Evolutionary conservation across 2,329 filamentous ascomycete genomes (phyloP).

Genomic region (Ceratocystis diversiconidia): DNA sequence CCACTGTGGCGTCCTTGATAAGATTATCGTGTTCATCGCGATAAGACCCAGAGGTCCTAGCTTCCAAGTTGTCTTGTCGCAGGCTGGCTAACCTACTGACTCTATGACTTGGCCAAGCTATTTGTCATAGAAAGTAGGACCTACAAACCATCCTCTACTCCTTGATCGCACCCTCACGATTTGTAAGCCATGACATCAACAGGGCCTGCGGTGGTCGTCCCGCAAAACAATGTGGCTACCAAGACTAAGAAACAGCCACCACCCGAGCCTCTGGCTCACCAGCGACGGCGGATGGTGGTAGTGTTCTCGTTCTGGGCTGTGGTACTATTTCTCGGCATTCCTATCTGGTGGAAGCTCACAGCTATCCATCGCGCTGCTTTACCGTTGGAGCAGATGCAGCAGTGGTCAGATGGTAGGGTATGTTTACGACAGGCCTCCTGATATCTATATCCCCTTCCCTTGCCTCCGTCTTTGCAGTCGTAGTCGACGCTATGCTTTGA

Average conservation of each 20-base stretch:
- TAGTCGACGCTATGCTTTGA: background rate
- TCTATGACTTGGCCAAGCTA: background rate
- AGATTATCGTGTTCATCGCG: background rate
- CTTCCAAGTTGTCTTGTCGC: background rate
- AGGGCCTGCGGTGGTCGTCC: background rate
- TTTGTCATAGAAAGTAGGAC: background rate
- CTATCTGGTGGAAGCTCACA: constrained; percentile 93
- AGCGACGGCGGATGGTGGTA: constrained; percentile 56
- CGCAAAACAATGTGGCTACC: background rate
- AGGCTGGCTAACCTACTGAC: background rate
- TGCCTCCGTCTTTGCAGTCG: background rate
- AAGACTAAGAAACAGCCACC: constrained; percentile 39
- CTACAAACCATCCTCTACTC: background rate
- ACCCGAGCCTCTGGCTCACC: constrained; percentile 57
- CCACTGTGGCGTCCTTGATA: background rate
- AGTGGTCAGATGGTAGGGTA: constrained; percentile 85
- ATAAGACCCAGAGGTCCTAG: background rate
- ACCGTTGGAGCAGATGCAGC: constrained; percentile 72
- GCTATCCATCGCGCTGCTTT: constrained; percentile 77
- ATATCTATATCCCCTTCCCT: background rate
- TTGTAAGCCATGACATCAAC: background rate
- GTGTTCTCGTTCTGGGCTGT: constrained; percentile 85
- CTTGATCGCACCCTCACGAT: background rate
- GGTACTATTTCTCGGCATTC: constrained; percentile 68
- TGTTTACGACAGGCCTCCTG: constrained; percentile 17